These are phyloP conservation scores for Fusarium algeriense DNA, from an alignment of 2,329 filamentous ascomycete species.

Conservation along the genomic window DNA sequence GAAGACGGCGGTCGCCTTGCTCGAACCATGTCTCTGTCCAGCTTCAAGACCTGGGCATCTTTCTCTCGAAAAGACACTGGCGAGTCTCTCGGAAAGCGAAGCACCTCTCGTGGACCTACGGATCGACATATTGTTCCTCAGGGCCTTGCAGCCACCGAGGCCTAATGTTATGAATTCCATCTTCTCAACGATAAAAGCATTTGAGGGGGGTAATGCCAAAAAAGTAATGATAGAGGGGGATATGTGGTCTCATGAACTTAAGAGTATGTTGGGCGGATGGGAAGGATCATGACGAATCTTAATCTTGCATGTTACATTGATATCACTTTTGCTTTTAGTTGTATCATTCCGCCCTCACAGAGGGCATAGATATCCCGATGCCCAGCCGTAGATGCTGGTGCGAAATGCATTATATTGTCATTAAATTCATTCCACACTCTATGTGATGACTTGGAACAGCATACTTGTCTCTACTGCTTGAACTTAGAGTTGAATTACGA, in stretches of 20 bases:
- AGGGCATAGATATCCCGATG: conserved; percentile 43
- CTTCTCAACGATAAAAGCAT: conserved; percentile 2
- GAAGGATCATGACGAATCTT: conserved; percentile 11
- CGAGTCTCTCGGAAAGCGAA: conserved; percentile 51
- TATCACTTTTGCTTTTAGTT: conserved; percentile 34
- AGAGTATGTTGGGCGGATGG: conserved; percentile 3
- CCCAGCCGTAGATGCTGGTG: conserved; percentile 2
- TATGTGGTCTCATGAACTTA: conserved; percentile 2
- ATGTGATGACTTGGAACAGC: background rate
- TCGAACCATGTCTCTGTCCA: conserved; percentile 65
- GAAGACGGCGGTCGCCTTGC: conserved; percentile 61
- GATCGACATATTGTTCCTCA: conserved; percentile 45
- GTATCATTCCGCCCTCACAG: conserved; percentile 24
- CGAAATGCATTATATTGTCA: conserved; percentile 18
- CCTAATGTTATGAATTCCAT: conserved; percentile 26
- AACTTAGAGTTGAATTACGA: too few relatives aligned
- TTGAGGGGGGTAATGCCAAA: background rate
- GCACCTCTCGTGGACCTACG: conserved; percentile 38
- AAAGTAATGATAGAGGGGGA: conserved; percentile 1
- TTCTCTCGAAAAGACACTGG: conserved; percentile 58
- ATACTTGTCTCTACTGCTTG: too few relatives aligned
- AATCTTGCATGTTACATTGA: conserved; percentile 22
- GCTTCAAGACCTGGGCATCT: conserved; percentile 62
- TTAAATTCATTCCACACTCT: background rate
- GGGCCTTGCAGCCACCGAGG: conserved; percentile 45